These are phyloP conservation scores for Blastobotrys americana DNA, from an alignment of 805 yeast species.

Conservation along the genomic window DNA sequence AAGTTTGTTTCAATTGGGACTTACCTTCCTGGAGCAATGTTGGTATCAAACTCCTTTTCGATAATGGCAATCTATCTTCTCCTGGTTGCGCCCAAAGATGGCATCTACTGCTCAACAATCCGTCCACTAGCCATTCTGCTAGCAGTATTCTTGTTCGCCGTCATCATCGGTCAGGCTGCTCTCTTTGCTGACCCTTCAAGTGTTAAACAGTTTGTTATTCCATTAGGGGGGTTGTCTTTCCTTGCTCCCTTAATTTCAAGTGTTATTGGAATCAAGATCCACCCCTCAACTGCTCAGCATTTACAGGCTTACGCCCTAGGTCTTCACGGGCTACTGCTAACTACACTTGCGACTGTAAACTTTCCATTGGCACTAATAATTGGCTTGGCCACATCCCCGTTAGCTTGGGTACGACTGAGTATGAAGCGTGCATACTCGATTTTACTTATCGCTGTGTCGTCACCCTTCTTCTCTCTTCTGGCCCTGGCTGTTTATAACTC, in stretches of 20 bases:
- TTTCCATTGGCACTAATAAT: conserved; percentile 71
- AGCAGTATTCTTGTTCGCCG: conserved; percentile 9
- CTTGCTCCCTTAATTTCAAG: neutral
- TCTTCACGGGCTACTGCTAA: conserved; percentile 58
- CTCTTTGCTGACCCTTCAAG: conserved; percentile 5
- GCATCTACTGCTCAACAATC: conserved; percentile 1
- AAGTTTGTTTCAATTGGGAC: conserved; percentile 89
- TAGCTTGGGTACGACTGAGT: conserved; percentile 50
- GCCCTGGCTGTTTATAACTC: conserved; percentile 21
- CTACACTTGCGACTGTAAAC: conserved; percentile 72
- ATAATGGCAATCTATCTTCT: conserved; percentile 49
- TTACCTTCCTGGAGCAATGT: conserved; percentile 78
- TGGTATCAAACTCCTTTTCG: conserved; percentile 61
- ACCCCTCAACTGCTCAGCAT: conserved; percentile 12
- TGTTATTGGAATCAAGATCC: neutral
- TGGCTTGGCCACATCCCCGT: conserved; percentile 67
- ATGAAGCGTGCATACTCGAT: conserved; percentile 7
- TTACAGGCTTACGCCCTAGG: conserved; percentile 45
- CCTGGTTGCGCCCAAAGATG: conserved; percentile 3
- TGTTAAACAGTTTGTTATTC: conserved; percentile 2
- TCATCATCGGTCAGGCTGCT: conserved; percentile 10
- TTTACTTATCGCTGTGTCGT: conserved; percentile 36
- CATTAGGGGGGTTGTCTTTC: neutral
- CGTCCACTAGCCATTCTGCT: conserved; percentile 10
- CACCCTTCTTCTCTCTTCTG: conserved; percentile 43